Evolutionary conservation across 345 rosid genomes (phyloP).

Genomic region (Aquilaria yunnanensis): DNA sequence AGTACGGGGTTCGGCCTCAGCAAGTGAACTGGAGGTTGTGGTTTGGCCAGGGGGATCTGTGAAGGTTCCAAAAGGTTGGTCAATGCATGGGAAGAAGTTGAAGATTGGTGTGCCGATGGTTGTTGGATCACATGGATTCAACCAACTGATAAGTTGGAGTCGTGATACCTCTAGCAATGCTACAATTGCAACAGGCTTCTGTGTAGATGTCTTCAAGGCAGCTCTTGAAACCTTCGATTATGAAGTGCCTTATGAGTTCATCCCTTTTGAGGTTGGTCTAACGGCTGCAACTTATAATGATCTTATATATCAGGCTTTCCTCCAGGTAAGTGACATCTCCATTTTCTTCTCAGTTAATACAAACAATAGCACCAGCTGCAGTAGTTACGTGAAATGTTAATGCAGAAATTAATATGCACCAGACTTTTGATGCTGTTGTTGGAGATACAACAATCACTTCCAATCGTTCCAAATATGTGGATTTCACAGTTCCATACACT

Average conservation of each 20-base stretch:
- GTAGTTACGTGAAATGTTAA: too few relatives aligned
- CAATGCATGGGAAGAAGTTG: conserved; percentile 8
- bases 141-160: conserved; percentile 11
- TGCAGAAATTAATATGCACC: too few relatives aligned
- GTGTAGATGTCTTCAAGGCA: conserved; percentile 31
- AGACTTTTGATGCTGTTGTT: conserved; percentile 29
- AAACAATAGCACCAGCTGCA: too few relatives aligned
- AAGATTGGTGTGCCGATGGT: conserved; percentile 29
- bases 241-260: conserved; percentile 23
- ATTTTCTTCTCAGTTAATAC: too few relatives aligned
- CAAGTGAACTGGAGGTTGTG: conserved; percentile 10
- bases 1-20: conserved; percentile 10
- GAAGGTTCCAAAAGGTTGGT: conserved; percentile 13
- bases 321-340: conserved; percentile 26
- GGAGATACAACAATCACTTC: conserved; percentile 25
- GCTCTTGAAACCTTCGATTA: conserved; percentile 18
- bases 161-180: conserved; percentile 12
- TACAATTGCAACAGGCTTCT: conserved; percentile 20
- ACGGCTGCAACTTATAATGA: conserved; percentile 18
- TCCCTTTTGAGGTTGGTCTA: background rate
- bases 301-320: conserved; percentile 23
- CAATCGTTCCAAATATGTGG: conserved; percentile 16
- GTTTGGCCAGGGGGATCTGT: conserved; percentile 35
- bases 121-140: conserved; percentile 19
- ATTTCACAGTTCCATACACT: conserved; percentile 27